Evolutionary conservation across 2,329 filamentous ascomycete genomes (phyloP).

Genomic region (Xylaria hypoxylon): DNA sequence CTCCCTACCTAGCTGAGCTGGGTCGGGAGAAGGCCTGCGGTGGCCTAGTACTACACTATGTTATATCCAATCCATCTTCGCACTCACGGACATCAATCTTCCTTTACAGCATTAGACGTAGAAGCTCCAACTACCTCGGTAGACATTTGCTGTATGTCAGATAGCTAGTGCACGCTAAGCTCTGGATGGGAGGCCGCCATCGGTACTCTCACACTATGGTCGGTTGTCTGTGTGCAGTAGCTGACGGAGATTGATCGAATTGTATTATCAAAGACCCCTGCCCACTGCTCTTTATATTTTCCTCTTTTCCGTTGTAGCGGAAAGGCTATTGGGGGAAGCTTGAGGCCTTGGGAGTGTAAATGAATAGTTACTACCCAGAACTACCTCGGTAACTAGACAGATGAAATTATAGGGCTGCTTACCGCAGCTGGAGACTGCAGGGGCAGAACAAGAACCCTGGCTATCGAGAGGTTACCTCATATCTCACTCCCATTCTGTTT

Average conservation of each 20-base stretch:
- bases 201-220: not conserved
- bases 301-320: not conserved
- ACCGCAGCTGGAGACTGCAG: constrained; percentile 31
- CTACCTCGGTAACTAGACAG: constrained; percentile 13
- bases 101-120: not conserved
- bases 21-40: constrained; percentile 7
- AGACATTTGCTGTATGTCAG: constrained; percentile 20
- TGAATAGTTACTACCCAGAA: not conserved
- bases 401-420: constrained; percentile 21
- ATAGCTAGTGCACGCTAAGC: constrained; percentile 18
- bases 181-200: constrained; percentile 33
- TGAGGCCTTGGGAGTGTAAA: not conserved
- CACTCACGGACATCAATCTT: constrained; percentile 1
- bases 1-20: not conserved
- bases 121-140: not conserved
- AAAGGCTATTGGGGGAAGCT: not conserved
- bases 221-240: not conserved
- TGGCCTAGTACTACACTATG: not conserved
- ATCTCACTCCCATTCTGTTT: not conserved
- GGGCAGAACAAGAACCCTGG: constrained; percentile 13
- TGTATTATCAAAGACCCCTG: not conserved
- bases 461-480: not conserved
- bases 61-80: not conserved
- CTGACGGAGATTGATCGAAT: not conserved
- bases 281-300: not conserved